Conservation (phyloP, 2,329 filamentous ascomycete genomes). For the Clonostachys rosea region DNA sequence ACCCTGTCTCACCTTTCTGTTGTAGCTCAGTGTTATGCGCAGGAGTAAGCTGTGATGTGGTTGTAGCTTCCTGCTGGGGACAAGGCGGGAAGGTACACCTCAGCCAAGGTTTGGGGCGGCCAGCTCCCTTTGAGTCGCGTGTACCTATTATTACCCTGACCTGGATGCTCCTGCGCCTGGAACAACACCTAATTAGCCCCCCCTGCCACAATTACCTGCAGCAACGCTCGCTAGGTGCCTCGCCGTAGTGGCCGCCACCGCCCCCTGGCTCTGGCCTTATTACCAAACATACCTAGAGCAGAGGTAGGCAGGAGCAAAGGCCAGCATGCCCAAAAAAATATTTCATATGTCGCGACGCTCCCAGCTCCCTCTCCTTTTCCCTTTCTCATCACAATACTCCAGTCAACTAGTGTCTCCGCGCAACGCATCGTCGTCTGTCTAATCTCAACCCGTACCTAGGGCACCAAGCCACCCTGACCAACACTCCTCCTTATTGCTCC, state of each 20-base stretch:
- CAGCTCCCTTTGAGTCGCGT: too few species aligned
- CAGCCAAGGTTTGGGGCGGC: too few species aligned
- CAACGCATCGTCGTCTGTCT: constrained; percentile 42
- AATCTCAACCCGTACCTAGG: constrained; percentile 58
- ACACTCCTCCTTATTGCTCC: constrained; percentile 54
- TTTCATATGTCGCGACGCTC: constrained; percentile 28
- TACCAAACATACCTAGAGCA: not conserved
- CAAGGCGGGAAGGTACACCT: too few species aligned
- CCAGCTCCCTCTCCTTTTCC: constrained; percentile 19
- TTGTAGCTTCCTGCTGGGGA: too few species aligned
- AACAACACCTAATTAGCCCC: not conserved
- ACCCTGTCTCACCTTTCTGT: too few species aligned
- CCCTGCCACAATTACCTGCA: not conserved
- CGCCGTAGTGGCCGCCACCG: not conserved
- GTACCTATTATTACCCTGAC: too few species aligned
- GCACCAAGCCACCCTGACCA: constrained; percentile 82
- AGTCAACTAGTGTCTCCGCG: constrained; percentile 40
- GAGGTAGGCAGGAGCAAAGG: not conserved
- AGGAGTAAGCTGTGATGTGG: too few species aligned
- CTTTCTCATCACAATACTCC: constrained; percentile 35
- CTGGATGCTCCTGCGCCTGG: constrained; percentile 4
- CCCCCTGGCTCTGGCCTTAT: not conserved
- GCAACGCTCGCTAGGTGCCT: too few species aligned
- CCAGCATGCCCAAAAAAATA: constrained; percentile 24
- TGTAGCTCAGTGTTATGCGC: too few species aligned